Evolutionary conservation across 306 rosid species (phyloP).

Genomic region (Arachis hypogaea): DNA sequence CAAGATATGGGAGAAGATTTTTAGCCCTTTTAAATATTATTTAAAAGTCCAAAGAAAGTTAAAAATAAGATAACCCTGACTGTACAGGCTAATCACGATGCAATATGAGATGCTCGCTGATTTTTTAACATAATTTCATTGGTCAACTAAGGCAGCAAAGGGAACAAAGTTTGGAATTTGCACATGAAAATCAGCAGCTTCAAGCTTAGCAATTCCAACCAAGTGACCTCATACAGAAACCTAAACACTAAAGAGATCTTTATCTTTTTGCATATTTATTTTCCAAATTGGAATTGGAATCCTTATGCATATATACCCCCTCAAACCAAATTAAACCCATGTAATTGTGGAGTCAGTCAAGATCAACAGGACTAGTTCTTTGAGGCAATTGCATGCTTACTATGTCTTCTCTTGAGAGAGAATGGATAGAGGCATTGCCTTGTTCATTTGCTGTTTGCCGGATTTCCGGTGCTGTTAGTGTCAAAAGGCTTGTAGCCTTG

Average conservation of each 20-base stretch:
- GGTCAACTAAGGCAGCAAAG: neutral
- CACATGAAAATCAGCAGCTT: constrained; percentile 4
- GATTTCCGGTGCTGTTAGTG: constrained; percentile 71
- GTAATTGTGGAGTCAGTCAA: constrained; percentile 48
- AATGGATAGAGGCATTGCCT: constrained; percentile 48
- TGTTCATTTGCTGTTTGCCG: constrained; percentile 50
- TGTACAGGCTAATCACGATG: neutral
- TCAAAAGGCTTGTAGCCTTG: constrained; percentile 61
- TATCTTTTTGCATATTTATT: constrained; percentile 4
- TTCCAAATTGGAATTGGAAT: neutral
- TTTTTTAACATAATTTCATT: constrained; percentile 25
- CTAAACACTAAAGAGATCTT: neutral
- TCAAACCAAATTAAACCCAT: constrained; percentile 14
- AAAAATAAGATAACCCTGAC: neutral
- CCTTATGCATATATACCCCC: constrained; percentile 7
- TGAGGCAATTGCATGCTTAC: constrained; percentile 92
- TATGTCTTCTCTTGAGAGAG: constrained; percentile 76
- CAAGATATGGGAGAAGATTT: neutral
- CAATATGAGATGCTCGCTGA: constrained; percentile 2
- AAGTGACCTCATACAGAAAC: constrained; percentile 17
- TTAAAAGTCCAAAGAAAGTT: neutral
- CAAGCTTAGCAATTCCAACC: constrained; percentile 21
- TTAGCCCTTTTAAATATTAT: neutral
- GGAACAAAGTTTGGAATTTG: neutral
- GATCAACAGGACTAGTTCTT: constrained; percentile 53